Evolutionary conservation across 2,329 filamentous ascomycete species (phyloP), one percentile per base, ranked within the genome.

Genomic region (Cladosporium sp.): DNA sequence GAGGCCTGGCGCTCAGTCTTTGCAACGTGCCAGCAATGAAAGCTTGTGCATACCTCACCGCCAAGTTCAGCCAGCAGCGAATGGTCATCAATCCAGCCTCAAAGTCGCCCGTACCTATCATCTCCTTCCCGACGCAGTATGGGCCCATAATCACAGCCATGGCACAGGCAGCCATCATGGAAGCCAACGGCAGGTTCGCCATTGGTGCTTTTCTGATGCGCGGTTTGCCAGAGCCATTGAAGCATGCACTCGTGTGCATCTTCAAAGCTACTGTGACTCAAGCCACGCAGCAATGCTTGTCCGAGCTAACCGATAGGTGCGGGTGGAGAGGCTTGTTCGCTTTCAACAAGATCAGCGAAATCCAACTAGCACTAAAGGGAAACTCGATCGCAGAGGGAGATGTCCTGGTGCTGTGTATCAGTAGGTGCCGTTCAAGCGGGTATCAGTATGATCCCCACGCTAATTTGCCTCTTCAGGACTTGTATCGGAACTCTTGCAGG

Each of bases 351-450:
- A 45, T 56, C 17, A 48, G 36, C 24, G 52, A 56, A 32, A 7
- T 42, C 32, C 36, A 42, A 25, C 40, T 56, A 8, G 52, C 39
- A 9, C 17, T 47, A 9, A 39, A 44, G 10, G 52, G 52, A 4
- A 56, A 56, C n/a, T 39, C 52, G 24, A 56, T 56, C 4, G 52
- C 52, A 9, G 52, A 56, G 32, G 52, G 52, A 2, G 52, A 56
- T 39, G 42, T 56, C 10, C 24, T 56, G 39, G 52, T 56, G 2
- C 40, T 56, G 10, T 56, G 52, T 25, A 56, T 56, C 28, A 39
- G 52, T 45, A 32, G 5, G 32, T 50, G 12, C 4, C 9, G 13
- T 10, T 25, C 44, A 2, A 32, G 36, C 36, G 17, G n/a, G n/a
- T n/a, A n/a, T 24, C 20, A 24, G 24, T 48, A 19, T 34, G 13